These are phyloP conservation scores for Mucor saturninus DNA, from an alignment of 371 early-diverging fungal species.

Conservation along the genomic window DNA sequence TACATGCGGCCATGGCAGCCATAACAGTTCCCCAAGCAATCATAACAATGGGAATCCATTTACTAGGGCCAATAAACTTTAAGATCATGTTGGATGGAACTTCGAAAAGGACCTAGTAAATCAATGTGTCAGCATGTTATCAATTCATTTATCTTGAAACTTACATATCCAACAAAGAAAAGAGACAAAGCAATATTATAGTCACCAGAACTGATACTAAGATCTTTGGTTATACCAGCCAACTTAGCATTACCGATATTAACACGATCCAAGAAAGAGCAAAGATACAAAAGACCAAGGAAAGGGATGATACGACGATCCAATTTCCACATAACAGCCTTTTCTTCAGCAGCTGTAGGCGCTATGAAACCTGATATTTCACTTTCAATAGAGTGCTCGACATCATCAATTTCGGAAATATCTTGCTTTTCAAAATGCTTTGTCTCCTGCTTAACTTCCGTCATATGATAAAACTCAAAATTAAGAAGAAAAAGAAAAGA, in stretches of 20 bases:
- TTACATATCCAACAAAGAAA: slow-evolving; percentile 67
- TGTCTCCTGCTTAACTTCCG: slow-evolving; percentile 9
- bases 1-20: slow-evolving; percentile 53
- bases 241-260: slow-evolving; percentile 68
- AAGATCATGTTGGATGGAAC: slow-evolving; percentile 75
- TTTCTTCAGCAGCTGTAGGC: slow-evolving; percentile 31
- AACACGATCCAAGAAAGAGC: slow-evolving; percentile 58
- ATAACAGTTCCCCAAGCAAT: slow-evolving; percentile 55
- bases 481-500: background rate
- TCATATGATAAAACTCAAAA: background rate
- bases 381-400: slow-evolving; percentile 8
- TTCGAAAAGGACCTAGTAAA: slow-evolving; percentile 63
- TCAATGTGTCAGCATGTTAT: background rate
- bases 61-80: slow-evolving; percentile 64
- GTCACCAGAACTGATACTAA: slow-evolving; percentile 46
- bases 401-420: slow-evolving; percentile 8
- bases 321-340: slow-evolving; percentile 44
- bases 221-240: slow-evolving; percentile 50
- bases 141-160: slow-evolving; percentile 1
- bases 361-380: slow-evolving; percentile 13
- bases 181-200: slow-evolving; percentile 67
- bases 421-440: slow-evolving; percentile 1
- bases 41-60: slow-evolving; percentile 75
- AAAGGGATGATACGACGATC: slow-evolving; percentile 51
- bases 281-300: slow-evolving; percentile 55